phyloP scores from a whole-genome alignment of 495 filamentous ascomycete genomes.

The Penicillium cinerascens region DNA sequence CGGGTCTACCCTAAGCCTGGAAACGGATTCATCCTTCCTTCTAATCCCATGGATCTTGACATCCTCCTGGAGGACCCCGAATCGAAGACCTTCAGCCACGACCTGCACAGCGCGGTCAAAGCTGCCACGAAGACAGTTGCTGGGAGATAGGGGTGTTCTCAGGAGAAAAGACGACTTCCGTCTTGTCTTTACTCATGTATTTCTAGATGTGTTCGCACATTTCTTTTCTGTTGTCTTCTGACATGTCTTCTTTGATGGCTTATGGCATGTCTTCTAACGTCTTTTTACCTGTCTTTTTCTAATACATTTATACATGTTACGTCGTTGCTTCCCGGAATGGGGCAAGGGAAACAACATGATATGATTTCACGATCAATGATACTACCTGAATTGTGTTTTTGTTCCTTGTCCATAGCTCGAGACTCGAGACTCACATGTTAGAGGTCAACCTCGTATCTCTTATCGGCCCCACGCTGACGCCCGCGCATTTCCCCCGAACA shows the following conservation, averaged over 20 bases:
- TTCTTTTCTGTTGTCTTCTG: neutral
- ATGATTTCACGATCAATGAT: neutral
- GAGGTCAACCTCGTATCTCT: slow-evolving; percentile 7
- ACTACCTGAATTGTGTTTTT: neutral
- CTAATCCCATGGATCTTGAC: slow-evolving; percentile 34
- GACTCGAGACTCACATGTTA: neutral
- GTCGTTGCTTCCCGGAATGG: too few species aligned
- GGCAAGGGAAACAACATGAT: neutral
- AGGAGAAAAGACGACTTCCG: neutral
- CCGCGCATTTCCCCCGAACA: slow-evolving; percentile 4
- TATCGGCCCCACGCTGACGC: slow-evolving; percentile 12
- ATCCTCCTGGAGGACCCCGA: slow-evolving; percentile 42
- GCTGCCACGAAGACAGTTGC: neutral
- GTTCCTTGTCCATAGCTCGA: neutral
- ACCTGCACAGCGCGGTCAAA: slow-evolving; percentile 24
- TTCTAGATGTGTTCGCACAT: neutral
- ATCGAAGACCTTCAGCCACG: slow-evolving; percentile 45
- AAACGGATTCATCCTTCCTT: slow-evolving; percentile 41
- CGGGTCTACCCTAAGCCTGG: slow-evolving; percentile 66
- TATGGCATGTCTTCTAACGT: neutral
- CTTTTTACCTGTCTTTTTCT: neutral
- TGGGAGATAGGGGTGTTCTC: neutral
- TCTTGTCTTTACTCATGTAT: neutral
- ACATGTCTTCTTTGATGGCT: neutral
- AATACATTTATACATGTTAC: neutral